phyloP scores from a whole-genome alignment of 768 basidiomycete genomes.

The Strobilomyces dryophilus region DNA sequence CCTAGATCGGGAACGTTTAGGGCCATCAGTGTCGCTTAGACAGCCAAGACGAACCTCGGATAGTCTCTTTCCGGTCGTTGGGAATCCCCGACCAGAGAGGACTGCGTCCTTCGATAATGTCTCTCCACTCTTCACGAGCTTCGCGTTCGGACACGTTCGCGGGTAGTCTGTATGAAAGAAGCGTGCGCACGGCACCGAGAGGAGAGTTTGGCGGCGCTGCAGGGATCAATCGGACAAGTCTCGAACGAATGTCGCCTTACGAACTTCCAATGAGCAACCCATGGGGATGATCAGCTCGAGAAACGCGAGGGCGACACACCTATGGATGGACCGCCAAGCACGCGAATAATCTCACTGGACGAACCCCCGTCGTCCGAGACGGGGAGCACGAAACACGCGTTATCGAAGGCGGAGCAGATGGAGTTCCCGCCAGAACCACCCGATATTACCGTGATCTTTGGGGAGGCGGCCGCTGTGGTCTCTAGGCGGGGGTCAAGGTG shows the following conservation, averaged over 20 bases:
- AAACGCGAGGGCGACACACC: slow-evolving; percentile 39
- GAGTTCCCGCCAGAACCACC: slow-evolving; percentile 95
- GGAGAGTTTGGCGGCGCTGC: slow-evolving; percentile 53
- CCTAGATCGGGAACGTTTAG: slow-evolving; percentile 41
- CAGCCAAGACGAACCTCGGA: slow-evolving; percentile 56
- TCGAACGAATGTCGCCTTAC: slow-evolving; percentile 82
- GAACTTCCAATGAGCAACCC: slow-evolving; percentile 2
- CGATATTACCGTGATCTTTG: slow-evolving; percentile 73
- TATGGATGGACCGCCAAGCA: slow-evolving; percentile 82
- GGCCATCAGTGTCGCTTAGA: background rate
- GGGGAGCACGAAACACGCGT: slow-evolving; percentile 80
- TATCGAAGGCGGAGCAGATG: slow-evolving; percentile 78
- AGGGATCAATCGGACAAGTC: slow-evolving; percentile 86
- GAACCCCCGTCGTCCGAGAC: slow-evolving; percentile 96
- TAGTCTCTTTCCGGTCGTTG: slow-evolving; percentile 84
- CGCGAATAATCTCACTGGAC: slow-evolving; percentile 90
- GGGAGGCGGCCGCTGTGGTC: slow-evolving; percentile 8
- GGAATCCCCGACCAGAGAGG: slow-evolving; percentile 82
- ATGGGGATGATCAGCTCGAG: slow-evolving; percentile 11
- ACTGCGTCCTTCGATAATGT: slow-evolving; percentile 86
- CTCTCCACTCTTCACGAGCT: slow-evolving; percentile 87
- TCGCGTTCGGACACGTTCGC: slow-evolving; percentile 61
- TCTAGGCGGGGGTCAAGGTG: slow-evolving; percentile 2
- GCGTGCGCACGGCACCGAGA: slow-evolving; percentile 65
- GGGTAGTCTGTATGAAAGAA: slow-evolving; percentile 81